A percentile compares a stretch with the other conserved stretches of the same genome.
Evolutionary conservation across 306 rosid species (phyloP).

Genomic region (Lathyrus sativus): DNA sequence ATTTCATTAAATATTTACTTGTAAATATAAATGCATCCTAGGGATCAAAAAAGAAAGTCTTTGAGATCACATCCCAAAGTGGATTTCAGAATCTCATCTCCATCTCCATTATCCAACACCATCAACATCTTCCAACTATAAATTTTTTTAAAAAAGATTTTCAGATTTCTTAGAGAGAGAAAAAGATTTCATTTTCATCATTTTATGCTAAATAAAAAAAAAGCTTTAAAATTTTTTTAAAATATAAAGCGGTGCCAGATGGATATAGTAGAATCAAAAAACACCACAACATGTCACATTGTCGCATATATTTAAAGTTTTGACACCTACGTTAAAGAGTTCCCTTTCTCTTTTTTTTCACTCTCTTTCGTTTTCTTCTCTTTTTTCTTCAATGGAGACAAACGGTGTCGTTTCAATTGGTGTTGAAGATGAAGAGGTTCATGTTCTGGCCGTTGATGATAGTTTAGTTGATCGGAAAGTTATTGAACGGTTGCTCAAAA

Average conservation of each 20-base stretch:
- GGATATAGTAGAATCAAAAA: slow-evolving; percentile 22
- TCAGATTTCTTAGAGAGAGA: slow-evolving; percentile 49
- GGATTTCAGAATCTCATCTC: slow-evolving; percentile 89
- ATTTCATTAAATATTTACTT: slow-evolving; percentile 18
- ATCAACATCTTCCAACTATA: slow-evolving; percentile 29
- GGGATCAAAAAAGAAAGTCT: slow-evolving; percentile 32
- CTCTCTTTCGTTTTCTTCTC: slow-evolving; percentile 11
- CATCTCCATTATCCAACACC: slow-evolving; percentile 53
- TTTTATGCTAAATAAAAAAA: slow-evolving; percentile 26
- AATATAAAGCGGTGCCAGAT: slow-evolving; percentile 37
- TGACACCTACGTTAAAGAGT: slow-evolving; percentile 37
- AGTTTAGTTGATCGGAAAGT: slow-evolving; percentile 87
- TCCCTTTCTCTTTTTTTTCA: slow-evolving; percentile 20
- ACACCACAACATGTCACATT: slow-evolving; percentile 36
- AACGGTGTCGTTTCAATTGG: slow-evolving; percentile 44
- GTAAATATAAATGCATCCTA: background rate
- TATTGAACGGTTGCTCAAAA: slow-evolving; percentile 81
- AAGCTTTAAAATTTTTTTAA: slow-evolving; percentile 1
- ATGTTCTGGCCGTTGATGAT: slow-evolving; percentile 96
- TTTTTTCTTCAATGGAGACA: slow-evolving; percentile 43
- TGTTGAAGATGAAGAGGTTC: slow-evolving; percentile 57
- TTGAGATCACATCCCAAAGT: slow-evolving; percentile 62
- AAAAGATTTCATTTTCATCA: slow-evolving; percentile 70
- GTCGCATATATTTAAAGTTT: slow-evolving; percentile 49
- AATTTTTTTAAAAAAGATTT: slow-evolving; percentile 30